These are phyloP conservation scores for Solidago caesia DNA, from an alignment of 129 eudicot genomes.

Conservation along the genomic window DNA sequence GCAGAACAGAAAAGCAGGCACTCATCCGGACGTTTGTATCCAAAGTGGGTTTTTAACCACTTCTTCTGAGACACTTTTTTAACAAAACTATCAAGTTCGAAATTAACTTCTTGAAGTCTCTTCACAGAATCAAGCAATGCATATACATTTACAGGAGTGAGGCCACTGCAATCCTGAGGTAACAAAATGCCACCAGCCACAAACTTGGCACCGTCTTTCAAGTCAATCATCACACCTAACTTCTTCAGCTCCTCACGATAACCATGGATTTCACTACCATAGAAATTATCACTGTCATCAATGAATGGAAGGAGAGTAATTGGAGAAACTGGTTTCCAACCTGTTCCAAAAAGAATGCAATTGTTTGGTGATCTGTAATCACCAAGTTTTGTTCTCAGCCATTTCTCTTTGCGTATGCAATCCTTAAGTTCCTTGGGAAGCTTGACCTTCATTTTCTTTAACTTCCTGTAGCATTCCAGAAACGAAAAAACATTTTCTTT, in stretches of 20 bases:
- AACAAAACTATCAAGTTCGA: constrained; percentile 1
- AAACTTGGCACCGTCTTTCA: constrained; percentile 37
- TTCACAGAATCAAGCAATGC: constrained; percentile 41
- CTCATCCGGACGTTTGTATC: constrained; percentile 43
- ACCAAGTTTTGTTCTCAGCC: constrained; percentile 53
- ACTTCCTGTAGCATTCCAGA: constrained; percentile 37
- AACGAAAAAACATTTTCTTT: constrained; percentile 35
- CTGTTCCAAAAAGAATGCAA: constrained; percentile 38
- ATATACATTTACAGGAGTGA: constrained; percentile 32
- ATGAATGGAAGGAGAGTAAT: constrained; percentile 50
- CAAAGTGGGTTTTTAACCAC: constrained; percentile 53
- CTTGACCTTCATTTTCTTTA: background rate
- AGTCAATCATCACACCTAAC: constrained; percentile 41
- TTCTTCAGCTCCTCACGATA: constrained; percentile 36
- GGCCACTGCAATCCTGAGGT: constrained; percentile 33
- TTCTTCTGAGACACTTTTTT: constrained; percentile 27
- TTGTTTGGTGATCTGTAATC: constrained; percentile 44
- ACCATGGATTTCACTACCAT: constrained; percentile 34
- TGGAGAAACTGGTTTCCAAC: constrained; percentile 42
- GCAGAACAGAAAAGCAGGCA: constrained; percentile 42
- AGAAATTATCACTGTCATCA: constrained; percentile 44
- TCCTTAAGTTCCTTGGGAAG: constrained; percentile 34
- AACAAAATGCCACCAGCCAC: constrained; percentile 35
- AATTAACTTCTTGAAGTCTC: background rate
- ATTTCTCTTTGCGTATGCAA: constrained; percentile 38